Base-by-base conservation (phyloP, 768 basidiomycete genomes). In the Auriscalpium orientale region DNA sequence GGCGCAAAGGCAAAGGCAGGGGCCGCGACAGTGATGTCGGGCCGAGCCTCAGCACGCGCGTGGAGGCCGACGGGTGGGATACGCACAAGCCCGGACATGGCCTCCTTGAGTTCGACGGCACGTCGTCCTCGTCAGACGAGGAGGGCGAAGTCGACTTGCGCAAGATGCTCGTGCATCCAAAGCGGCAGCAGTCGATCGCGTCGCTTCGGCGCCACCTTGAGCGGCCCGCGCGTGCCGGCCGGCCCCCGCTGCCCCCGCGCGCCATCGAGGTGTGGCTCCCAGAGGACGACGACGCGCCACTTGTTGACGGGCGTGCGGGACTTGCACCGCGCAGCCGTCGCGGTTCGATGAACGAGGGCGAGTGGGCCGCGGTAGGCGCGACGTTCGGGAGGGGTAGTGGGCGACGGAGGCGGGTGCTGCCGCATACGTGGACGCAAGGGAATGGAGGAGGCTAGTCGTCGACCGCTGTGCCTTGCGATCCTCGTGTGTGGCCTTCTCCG, bases 111-210 rank as follows among this genome's bases (percentile, higher is more conserved):
- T 58, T 53, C 28, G 51, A 63, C 47, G 53, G 51, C 52, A 57
- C 54, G 50, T 60, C 60, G 65, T 63, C 48, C 5, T 74, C 74
- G 4, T 78, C 78, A 8, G 77, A 79, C 13, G 80, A 79, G 43
- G 77, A 72, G 16, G 71, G 74, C 15, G 87, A 88, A 63, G 71
- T 88, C 47, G 78, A 83, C 64, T 74, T 89, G 43, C 82, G 85
- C 15, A 76, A 78, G 28, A 76, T 89, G 54, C 79, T 90, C 37
- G 80, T 86, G 28, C 85, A 81, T 8, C 77, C 88, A 18, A 86
- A 82, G 66, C 75, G 87, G 28, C 87, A 90, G 64, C 78, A 83
- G 57, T 88, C 87, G 16, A 89, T 89, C 59, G 79, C 75, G 62
- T 88, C 86, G 66, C 70, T 90, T 55, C 74, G 86, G 55, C 83